Percentiles rank a stretch among this genome's conserved stretches.
phyloP scores from a whole-genome alignment of 2,329 filamentous ascomycete species.

The Macrophomina phaseolina region DNA sequence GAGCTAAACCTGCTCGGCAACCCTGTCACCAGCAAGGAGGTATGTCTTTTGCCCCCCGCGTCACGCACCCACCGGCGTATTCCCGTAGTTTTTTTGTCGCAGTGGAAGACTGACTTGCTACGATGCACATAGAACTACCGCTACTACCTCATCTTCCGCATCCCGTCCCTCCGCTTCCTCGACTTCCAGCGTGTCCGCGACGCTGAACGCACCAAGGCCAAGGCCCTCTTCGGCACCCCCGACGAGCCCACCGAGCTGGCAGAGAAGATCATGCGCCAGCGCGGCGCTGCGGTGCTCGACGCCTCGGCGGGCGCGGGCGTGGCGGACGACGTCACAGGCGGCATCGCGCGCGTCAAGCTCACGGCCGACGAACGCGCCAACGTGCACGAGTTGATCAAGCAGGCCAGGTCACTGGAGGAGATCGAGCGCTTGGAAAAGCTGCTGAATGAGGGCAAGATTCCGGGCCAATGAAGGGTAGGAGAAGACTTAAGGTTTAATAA shows the following conservation, averaged over 20 bases:
- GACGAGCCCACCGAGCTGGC: slow-evolving; percentile 82
- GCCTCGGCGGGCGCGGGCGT: slow-evolving; percentile 56
- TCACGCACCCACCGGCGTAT: no score
- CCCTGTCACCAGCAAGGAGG: slow-evolving; percentile 90
- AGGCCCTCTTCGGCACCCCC: slow-evolving; percentile 80
- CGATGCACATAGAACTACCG: slow-evolving; percentile 67
- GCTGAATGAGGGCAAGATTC: slow-evolving; percentile 73
- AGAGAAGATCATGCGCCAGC: slow-evolving; percentile 81
- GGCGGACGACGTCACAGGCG: slow-evolving; percentile 57
- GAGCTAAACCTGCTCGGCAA: slow-evolving; percentile 86
- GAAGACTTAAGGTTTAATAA: no score
- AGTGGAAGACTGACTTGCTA: no score
- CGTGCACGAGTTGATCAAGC: slow-evolving; percentile 84
- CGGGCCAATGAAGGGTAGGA: background rate
- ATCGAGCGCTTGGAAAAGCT: slow-evolving; percentile 91
- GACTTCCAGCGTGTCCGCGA: slow-evolving; percentile 93
- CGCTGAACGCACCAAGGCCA: slow-evolving; percentile 76
- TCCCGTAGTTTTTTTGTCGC: no score
- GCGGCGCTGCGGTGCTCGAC: slow-evolving; percentile 74
- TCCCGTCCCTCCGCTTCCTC: slow-evolving; percentile 83
- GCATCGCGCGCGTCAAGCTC: slow-evolving; percentile 75
- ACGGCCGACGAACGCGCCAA: slow-evolving; percentile 87
- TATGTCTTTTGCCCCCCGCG: slow-evolving; percentile 50
- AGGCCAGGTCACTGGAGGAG: slow-evolving; percentile 87
- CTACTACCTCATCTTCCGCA: slow-evolving; percentile 87